These are phyloP conservation scores for Lentinus brumalis DNA, from an alignment of 768 basidiomycete genomes.

Conservation along the genomic window DNA sequence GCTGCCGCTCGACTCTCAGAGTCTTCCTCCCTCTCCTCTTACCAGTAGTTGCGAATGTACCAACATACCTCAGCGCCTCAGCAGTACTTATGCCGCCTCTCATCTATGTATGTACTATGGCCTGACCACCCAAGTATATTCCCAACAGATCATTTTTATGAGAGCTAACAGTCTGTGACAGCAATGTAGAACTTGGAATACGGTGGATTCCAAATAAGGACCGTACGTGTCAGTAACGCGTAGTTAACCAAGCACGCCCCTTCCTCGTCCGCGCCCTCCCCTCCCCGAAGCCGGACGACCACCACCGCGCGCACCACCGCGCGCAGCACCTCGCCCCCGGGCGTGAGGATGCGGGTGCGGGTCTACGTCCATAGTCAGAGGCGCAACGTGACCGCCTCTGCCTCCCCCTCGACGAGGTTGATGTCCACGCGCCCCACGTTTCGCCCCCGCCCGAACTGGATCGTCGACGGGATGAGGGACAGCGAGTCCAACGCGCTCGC, in stretches of 20 bases:
- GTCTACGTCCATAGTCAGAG: slow-evolving; percentile 1
- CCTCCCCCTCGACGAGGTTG: neutral
- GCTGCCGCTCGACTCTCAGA: too few relatives aligned
- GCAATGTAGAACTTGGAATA: too few relatives aligned
- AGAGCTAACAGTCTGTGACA: too few relatives aligned
- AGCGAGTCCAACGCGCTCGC: slow-evolving; percentile 48
- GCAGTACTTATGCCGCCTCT: too few relatives aligned
- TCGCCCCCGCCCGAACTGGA: slow-evolving; percentile 70
- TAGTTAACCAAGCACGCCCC: neutral
- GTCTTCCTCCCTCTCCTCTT: too few relatives aligned
- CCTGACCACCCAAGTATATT: too few relatives aligned
- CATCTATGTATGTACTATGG: too few relatives aligned
- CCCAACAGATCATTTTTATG: too few relatives aligned
- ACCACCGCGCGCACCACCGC: neutral
- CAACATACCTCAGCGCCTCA: too few relatives aligned
- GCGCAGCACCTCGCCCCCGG: neutral
- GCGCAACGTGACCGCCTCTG: neutral
- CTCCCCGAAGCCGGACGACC: neutral
- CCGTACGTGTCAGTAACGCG: too few relatives aligned
- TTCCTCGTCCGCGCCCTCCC: neutral
- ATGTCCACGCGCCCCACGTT: slow-evolving; percentile 13
- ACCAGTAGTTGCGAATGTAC: too few relatives aligned
- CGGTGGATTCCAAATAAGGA: too few relatives aligned
- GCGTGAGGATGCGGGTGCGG: neutral
- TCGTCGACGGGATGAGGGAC: slow-evolving; percentile 65